Conservation (phyloP, 2,329 filamentous ascomycete genomes). For the Claviceps pazoutovae region DNA sequence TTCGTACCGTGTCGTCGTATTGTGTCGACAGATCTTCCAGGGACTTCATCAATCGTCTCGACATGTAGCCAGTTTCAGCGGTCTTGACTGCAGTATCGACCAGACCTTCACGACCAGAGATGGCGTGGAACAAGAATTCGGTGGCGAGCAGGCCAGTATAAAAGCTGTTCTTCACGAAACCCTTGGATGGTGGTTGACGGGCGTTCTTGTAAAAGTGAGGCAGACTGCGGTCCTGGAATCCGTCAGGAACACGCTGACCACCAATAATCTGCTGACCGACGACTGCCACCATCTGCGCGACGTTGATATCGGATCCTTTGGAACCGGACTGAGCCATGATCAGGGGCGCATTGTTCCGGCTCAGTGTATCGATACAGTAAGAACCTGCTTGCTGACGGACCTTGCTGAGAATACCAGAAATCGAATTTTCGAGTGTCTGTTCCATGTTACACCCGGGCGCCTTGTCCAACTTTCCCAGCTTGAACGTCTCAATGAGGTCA, state of each 20-base stretch:
- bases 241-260: constrained; percentile 81
- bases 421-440: constrained; percentile 76
- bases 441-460: constrained; percentile 83
- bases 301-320: constrained; percentile 95
- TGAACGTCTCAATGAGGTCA: constrained; percentile 68
- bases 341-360: constrained; percentile 79
- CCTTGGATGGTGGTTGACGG: constrained; percentile 84
- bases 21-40: constrained; percentile 85
- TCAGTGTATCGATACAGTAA: constrained; percentile 80
- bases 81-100: constrained; percentile 99
- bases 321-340: constrained; percentile 97
- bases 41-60: constrained; percentile 92
- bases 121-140: constrained; percentile 96
- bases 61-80: constrained; percentile 98
- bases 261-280: constrained; percentile 98
- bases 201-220: constrained; percentile 93
- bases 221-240: constrained; percentile 87
- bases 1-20: constrained; percentile 91
- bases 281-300: constrained; percentile 95
- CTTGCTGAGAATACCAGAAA: constrained; percentile 82
- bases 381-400: constrained; percentile 85
- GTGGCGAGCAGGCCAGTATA: constrained; percentile 81
- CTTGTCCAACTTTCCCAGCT: constrained; percentile 68
- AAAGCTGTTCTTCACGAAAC: constrained; percentile 95
- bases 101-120: constrained; percentile 93